These are phyloP conservation scores for Leucogyrophana mollusca DNA, from an alignment of 768 basidiomycete genomes.

Conservation along the genomic window DNA sequence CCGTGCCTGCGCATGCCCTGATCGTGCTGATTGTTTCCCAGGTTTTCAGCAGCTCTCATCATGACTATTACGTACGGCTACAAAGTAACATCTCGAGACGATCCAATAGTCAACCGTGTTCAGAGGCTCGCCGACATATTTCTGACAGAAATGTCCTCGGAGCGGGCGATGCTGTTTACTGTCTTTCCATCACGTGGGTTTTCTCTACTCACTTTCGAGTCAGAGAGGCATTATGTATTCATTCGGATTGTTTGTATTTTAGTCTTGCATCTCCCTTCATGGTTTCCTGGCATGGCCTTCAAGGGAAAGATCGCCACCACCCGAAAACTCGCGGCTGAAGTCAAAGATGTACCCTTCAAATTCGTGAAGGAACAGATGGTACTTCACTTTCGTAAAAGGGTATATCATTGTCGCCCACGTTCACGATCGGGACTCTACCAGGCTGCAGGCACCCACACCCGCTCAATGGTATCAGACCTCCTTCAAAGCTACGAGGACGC, in stretches of 20 bases:
- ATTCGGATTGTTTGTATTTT: neutral
- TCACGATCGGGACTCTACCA: no score
- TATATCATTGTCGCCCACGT: no score
- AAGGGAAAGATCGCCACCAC: neutral
- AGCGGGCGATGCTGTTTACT: conserved; percentile 1
- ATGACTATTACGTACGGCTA: conserved; percentile 9
- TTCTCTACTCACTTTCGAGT: no score
- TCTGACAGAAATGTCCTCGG: conserved; percentile 1
- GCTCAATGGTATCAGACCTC: no score
- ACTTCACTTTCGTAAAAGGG: neutral
- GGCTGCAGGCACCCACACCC: no score
- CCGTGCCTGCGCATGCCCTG: neutral
- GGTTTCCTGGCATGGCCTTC: conserved; percentile 15
- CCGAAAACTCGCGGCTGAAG: conserved; percentile 2
- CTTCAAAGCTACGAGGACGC: no score
- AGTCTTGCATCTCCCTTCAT: conserved; percentile 22
- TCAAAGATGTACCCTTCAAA: conserved; percentile 14
- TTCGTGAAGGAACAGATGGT: conserved; percentile 14
- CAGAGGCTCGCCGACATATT: neutral
- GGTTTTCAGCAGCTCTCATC: no score
- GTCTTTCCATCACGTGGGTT: conserved; percentile 19
- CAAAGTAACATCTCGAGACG: conserved; percentile 1
- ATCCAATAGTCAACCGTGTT: conserved; percentile 6
- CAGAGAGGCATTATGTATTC: neutral
- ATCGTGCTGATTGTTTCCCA: conserved; percentile 2